Base-by-base conservation (phyloP, 805 yeast genomes). In the Yarrowia phangngaensis region DNA sequence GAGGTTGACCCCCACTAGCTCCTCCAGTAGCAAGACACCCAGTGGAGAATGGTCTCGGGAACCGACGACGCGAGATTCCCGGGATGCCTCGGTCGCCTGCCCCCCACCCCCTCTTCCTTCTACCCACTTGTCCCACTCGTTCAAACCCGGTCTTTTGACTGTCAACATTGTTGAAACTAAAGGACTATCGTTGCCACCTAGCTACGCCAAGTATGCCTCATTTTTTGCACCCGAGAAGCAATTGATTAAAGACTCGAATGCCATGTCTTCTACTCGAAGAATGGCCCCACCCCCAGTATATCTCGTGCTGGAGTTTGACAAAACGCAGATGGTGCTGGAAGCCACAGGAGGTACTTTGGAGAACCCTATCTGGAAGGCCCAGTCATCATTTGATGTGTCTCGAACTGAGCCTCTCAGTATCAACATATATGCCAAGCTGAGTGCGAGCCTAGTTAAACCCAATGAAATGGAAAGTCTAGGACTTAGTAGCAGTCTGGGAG, bases 231-330 rank as follows among this genome's bases (percentile, higher is more conserved):
- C 40, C 19, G 50, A 33, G 6, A 24, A 26, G 24, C 50, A 33
- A 40, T 20, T 45, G 15, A 26, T 23, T 26, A 32, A 24, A 26
- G 31, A 32, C 31, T 45, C 50, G 40, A 32, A 19, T 24, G 20
- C 40, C 45, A 45, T 30, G 35, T 20, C 40, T 16, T 24, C 38
- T 2, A 20, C 40, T 14, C 38, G 40, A 13, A 17, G 40, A 16
- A 45, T 32, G 40, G 22, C 28, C 6, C 50, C 50, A 56, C 77
- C 92, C 13, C 73, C 95, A 52, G 74, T 92, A 28, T 86, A 85
- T 64, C 75, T 89, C 59, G 87, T 95, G 2, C 73, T 92, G 34
- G 99, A 92, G 66, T 90, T 88, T 62, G 99, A 92, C 67, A 92
- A 92, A 66, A 87, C 90, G 43, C 92, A 89, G 56, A 82, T 92